A percentile compares a stretch with the other conserved stretches of the same genome.
Conservation (phyloP, 805 yeast genomes). For the Hanseniaspora opuntiae region DNA sequence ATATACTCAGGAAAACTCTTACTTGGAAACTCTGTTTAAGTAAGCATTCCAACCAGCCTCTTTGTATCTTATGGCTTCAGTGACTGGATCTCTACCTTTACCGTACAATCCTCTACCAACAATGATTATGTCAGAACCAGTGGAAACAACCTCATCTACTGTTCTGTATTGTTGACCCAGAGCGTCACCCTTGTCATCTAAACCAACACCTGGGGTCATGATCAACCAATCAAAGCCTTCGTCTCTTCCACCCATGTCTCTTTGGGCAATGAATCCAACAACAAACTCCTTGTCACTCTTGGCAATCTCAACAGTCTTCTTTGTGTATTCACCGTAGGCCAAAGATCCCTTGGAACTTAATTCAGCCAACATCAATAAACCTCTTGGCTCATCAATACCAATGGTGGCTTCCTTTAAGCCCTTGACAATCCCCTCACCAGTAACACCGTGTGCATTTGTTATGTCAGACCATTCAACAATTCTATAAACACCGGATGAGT, state of each 20-base stretch:
- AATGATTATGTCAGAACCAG: constrained; percentile 88
- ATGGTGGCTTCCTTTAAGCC: constrained; percentile 73
- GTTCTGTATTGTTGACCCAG: constrained; percentile 95
- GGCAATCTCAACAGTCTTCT: constrained; percentile 79
- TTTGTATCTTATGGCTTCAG: constrained; percentile 77
- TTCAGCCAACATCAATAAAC: constrained; percentile 88
- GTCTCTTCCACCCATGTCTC: constrained; percentile 65
- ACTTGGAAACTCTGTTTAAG: constrained; percentile 27
- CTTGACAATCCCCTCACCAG: constrained; percentile 83
- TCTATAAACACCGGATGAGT: constrained; percentile 74
- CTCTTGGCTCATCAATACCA: constrained; percentile 64
- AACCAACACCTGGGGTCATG: constrained; percentile 97
- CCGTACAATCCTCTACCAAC: constrained; percentile 98
- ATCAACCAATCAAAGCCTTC: constrained; percentile 91
- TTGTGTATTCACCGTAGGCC: constrained; percentile 84
- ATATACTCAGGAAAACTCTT: neutral
- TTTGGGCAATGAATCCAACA: constrained; percentile 92
- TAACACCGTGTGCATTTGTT: constrained; percentile 94
- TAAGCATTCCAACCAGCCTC: constrained; percentile 95
- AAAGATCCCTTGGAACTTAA: constrained; percentile 85
- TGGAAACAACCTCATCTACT: constrained; percentile 65
- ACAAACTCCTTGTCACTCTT: constrained; percentile 77
- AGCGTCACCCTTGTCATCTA: constrained; percentile 90
- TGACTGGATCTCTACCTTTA: constrained; percentile 80
- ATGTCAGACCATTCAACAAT: constrained; percentile 93